Percentiles rank a stretch among this genome's conserved stretches.
Evolutionary conservation across 176 grass and related monocot genomes (phyloP).

Genomic region (Areca catechu): DNA sequence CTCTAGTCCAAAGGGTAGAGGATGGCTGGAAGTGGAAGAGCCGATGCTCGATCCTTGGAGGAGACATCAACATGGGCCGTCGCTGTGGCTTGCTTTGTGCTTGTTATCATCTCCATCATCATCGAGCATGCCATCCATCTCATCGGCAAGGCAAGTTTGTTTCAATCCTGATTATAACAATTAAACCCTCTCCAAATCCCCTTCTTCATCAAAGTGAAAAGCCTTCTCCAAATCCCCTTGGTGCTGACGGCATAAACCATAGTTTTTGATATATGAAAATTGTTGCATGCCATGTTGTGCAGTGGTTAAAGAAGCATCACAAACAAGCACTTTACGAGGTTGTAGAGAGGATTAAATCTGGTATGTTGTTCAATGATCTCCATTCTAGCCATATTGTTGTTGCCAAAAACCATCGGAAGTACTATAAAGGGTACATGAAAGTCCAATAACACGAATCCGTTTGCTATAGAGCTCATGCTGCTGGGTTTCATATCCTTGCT

Average conservation of each 20-base stretch:
- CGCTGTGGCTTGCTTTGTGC: constrained; percentile 5
- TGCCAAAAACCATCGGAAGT: no score
- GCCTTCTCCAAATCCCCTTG: no score
- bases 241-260: no score
- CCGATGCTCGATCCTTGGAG: constrained; percentile 3
- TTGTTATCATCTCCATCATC: constrained; percentile 8
- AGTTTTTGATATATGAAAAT: no score
- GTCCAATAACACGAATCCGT: no score
- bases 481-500: constrained; percentile 17
- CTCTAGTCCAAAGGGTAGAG: no score
- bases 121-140: constrained; percentile 15
- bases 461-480: constrained; percentile 8
- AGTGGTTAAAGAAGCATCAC: constrained; percentile 10
- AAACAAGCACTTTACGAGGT: constrained; percentile 8
- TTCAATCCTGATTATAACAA: no score
- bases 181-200: no score
- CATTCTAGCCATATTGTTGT: no score
- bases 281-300: not conserved
- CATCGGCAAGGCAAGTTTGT: constrained; percentile 5
- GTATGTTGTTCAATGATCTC: not conserved
- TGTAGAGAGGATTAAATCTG: constrained; percentile 15
- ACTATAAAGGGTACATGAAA: no score
- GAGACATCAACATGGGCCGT: constrained; percentile 16
- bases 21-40: constrained; percentile 3
- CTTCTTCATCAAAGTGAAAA: no score